These are phyloP conservation scores for Bolboschoenoplectus hybrid DNA, from an alignment of 202 grass and related monocot genomes.

Conservation along the genomic window DNA sequence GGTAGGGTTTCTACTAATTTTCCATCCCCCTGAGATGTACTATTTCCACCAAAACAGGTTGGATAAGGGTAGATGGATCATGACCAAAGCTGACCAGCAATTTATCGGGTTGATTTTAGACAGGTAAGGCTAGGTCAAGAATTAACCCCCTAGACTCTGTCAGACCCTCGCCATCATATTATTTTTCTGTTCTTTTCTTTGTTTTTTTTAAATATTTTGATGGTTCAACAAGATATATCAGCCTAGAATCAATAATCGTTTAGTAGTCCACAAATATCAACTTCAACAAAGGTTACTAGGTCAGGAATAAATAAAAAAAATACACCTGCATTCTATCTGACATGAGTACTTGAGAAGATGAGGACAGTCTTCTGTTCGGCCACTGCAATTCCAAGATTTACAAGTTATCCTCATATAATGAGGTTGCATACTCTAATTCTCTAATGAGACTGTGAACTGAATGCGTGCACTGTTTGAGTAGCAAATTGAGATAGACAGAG, in stretches of 20 bases:
- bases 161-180: neutral
- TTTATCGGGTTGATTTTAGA: conserved; percentile 29
- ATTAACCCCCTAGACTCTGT: neutral
- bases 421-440: neutral
- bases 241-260: neutral
- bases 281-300: neutral
- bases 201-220: neutral
- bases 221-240: neutral
- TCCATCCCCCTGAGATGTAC: neutral
- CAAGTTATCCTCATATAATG: conserved; percentile 37
- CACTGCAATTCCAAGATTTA: conserved; percentile 64
- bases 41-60: neutral
- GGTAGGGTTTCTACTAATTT: neutral
- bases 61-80: neutral
- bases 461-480: neutral
- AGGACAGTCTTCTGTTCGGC: conserved; percentile 66
- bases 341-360: conserved; percentile 93
- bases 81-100: neutral
- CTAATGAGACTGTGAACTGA: neutral
- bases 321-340: conserved; percentile 81
- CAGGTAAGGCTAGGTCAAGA: neutral
- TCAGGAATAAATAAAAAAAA: conserved; percentile 4
- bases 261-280: neutral
- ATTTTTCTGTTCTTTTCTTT: neutral
- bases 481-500: conserved; percentile 7